These are phyloP conservation scores for Lasiodiplodia sp. DNA, from an alignment of 2,329 filamentous ascomycete genomes.

Conservation along the genomic window DNA sequence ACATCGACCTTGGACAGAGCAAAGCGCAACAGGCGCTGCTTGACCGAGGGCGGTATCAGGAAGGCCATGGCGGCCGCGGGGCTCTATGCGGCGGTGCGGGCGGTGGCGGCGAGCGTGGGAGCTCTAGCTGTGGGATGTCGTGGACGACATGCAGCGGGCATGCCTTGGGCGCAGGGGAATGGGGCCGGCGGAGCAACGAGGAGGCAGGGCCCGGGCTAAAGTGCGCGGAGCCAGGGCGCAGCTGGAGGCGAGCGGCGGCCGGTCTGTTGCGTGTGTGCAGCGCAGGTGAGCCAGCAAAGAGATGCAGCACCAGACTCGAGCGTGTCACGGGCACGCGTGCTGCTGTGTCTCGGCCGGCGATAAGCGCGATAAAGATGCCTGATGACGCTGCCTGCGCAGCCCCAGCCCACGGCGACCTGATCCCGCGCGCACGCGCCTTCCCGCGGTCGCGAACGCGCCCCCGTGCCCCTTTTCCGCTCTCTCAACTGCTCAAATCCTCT, in stretches of 20 bases:
- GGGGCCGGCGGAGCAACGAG: neutral
- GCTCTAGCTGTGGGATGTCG: slow-evolving; percentile 21
- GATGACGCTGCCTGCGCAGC: slow-evolving; percentile 6
- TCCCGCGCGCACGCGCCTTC: slow-evolving; percentile 14
- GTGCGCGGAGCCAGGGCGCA: neutral
- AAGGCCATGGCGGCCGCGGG: slow-evolving; percentile 63
- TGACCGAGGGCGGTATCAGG: slow-evolving; percentile 77
- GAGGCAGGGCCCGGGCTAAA: neutral
- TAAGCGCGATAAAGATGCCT: slow-evolving; percentile 13
- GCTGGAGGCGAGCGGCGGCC: neutral
- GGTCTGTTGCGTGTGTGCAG: slow-evolving; percentile 8
- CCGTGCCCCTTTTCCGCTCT: slow-evolving; percentile 22
- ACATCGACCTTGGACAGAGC: slow-evolving; percentile 83
- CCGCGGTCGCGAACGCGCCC: slow-evolving; percentile 10
- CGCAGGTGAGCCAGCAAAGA: slow-evolving; percentile 25
- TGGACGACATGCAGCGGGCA: slow-evolving; percentile 19
- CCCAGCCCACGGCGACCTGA: neutral
- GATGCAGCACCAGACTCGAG: slow-evolving; percentile 17
- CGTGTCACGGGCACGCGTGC: slow-evolving; percentile 26
- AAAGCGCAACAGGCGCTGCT: slow-evolving; percentile 88
- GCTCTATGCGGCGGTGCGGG: slow-evolving; percentile 20
- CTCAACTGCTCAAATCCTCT: slow-evolving; percentile 28
- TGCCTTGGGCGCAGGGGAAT: neutral
- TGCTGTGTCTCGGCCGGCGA: slow-evolving; percentile 23
- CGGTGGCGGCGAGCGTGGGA: slow-evolving; percentile 19